Conservation (phyloP, 2,329 filamentous ascomycete species). For the Aspergillus melleus region DNA sequence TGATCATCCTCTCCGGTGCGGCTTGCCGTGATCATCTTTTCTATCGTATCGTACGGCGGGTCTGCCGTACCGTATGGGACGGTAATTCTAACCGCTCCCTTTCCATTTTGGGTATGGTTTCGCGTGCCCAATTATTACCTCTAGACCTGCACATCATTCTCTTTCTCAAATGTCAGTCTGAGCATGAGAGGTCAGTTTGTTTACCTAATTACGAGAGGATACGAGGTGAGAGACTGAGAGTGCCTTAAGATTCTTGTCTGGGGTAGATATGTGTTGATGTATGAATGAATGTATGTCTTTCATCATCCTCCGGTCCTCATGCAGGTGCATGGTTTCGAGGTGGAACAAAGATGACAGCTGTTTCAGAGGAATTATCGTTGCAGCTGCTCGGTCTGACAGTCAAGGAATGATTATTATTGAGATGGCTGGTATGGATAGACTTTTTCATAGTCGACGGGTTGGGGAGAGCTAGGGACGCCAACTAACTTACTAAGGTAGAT, state of each 20-base stretch:
- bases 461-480: neutral
- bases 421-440: neutral
- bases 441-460: neutral
- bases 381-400: neutral
- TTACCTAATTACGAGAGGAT: neutral
- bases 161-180: neutral
- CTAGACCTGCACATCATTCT: constrained; percentile 17
- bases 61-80: neutral
- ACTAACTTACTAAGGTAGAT: neutral
- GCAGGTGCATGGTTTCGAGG: neutral
- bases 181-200: neutral
- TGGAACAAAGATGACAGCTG: neutral
- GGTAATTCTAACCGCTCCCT: neutral
- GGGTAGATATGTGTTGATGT: too few species aligned
- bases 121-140: constrained; percentile 16
- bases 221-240: neutral
- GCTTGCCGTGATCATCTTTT: constrained; percentile 19
- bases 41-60: constrained; percentile 3
- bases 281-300: neutral
- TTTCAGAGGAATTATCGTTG: neutral
- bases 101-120: constrained; percentile 8
- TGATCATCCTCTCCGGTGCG: constrained; percentile 17
- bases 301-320: neutral
- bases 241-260: neutral
- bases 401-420: neutral